Base-by-base conservation (phyloP, 768 basidiomycete species). In the Coprinopsis marcescibilis region DNA sequence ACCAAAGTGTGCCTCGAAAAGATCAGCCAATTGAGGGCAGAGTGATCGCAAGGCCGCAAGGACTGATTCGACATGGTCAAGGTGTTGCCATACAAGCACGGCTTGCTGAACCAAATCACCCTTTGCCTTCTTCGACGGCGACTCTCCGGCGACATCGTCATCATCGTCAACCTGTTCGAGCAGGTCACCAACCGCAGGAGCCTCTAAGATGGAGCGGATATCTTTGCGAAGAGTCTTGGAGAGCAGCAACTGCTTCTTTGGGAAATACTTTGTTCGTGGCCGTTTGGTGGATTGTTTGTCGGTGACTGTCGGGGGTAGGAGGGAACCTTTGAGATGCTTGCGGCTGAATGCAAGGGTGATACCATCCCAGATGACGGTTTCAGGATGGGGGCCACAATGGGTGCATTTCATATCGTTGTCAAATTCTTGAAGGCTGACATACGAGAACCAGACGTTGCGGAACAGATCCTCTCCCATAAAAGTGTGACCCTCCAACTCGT, bases 371-470 rank as follows among this genome's bases (percentile, higher is more conserved):
- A 68, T 67, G 7, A 57, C 55, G n/a, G 53, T 51, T 21, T 60
- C 57, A 2, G 64, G 65, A 25, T 37, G 33, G 0, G 56, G 53
- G 1, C 64, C 62, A 55, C 64, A 68, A 3, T 7, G 21, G 0
- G 53, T 48, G 47, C 62, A 68, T 8, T 8, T 19, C 57, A 64
- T 65, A 32, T 62, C 57, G 3, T 26, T 35, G 0, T 55, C 52
- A 13, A 64, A 52, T 7, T 20, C 23, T 27, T 55, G 60, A 2
- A 65, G 49, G 17, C 44, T 37, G 7, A 52, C 53, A 47, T 60
- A 69, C 0, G 62, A 40, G 36, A 69, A 71, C 68, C 68, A 71
- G 0, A 52, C 57, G 1, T 57, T 26, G 12, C 60, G 54, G 47
- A 69, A 69, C 1, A 61, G 35, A 14, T 64, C 49, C 12, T 58